These are phyloP conservation scores for Setaria viridis DNA, from an alignment of 202 grass and related monocot species.

Conservation along the genomic window DNA sequence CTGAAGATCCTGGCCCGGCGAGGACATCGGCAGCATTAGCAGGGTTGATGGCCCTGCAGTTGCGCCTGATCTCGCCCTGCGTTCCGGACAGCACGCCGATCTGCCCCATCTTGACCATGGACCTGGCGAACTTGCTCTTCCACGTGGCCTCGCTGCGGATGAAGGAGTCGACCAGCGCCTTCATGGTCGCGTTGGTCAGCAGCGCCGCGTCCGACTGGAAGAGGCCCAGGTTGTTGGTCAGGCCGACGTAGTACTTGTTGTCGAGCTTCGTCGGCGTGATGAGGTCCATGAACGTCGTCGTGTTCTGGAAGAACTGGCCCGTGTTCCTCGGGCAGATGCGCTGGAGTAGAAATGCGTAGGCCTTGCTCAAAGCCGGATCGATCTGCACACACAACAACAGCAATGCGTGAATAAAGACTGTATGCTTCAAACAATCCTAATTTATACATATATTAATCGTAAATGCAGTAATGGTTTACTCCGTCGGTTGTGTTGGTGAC, in stretches of 20 bases:
- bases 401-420: too few species aligned
- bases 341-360: conserved; percentile 56
- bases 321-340: conserved; percentile 48
- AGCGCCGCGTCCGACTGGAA: conserved; percentile 50
- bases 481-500: too few species aligned
- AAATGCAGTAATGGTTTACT: too few species aligned
- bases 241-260: conserved; percentile 69
- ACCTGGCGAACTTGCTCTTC: conserved; percentile 43
- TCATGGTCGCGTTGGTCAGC: conserved; percentile 49
- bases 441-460: too few species aligned
- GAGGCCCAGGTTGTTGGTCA: conserved; percentile 51
- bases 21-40: neutral
- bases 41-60: conserved; percentile 63
- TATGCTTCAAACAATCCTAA: too few species aligned
- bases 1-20: conserved; percentile 7
- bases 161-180: conserved; percentile 44
- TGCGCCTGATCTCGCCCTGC: conserved; percentile 63
- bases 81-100: conserved; percentile 53
- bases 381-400: neutral
- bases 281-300: conserved; percentile 46
- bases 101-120: conserved; percentile 72
- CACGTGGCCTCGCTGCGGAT: conserved; percentile 37
- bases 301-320: conserved; percentile 43
- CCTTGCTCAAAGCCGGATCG: conserved; percentile 50
- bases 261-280: conserved; percentile 53